Conservation (phyloP, 257 asterid species). For the Solanum clarkiae region DNA sequence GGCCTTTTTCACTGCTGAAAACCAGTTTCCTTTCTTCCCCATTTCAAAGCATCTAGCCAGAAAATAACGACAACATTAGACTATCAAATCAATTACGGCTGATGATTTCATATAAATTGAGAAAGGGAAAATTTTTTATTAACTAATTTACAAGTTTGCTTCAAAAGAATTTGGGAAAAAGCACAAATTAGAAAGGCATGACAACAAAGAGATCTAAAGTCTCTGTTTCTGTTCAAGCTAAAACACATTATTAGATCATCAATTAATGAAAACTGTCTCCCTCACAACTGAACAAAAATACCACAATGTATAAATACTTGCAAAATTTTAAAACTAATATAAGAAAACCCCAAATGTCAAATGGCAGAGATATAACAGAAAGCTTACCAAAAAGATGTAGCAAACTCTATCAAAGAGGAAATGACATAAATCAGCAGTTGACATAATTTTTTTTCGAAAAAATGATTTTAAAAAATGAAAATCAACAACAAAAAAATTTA, state of each 20-base stretch:
- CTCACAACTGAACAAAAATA: neutral
- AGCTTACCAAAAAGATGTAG: neutral
- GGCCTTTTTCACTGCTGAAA: slow-evolving; percentile 44
- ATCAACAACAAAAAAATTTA: neutral
- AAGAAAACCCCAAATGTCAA: neutral
- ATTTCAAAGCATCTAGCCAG: slow-evolving; percentile 19
- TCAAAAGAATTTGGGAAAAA: neutral
- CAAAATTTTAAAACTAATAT: neutral
- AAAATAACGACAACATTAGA: neutral
- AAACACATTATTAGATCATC: neutral
- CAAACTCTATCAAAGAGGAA: neutral
- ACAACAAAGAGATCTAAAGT: neutral
- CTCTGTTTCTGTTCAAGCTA: neutral
- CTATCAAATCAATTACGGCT: neutral
- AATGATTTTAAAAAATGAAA: neutral
- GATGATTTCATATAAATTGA: neutral
- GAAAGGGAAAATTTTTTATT: neutral
- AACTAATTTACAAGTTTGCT: neutral
- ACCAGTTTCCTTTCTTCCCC: slow-evolving; percentile 61
- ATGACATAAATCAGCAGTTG: neutral
- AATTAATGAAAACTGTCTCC: neutral
- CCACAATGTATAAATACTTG: neutral
- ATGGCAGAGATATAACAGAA: neutral
- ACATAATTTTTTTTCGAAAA: neutral
- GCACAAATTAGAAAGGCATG: neutral